Conservation (phyloP, 2,329 filamentous ascomycete species). For the Ascochyta clinopodiicola region DNA sequence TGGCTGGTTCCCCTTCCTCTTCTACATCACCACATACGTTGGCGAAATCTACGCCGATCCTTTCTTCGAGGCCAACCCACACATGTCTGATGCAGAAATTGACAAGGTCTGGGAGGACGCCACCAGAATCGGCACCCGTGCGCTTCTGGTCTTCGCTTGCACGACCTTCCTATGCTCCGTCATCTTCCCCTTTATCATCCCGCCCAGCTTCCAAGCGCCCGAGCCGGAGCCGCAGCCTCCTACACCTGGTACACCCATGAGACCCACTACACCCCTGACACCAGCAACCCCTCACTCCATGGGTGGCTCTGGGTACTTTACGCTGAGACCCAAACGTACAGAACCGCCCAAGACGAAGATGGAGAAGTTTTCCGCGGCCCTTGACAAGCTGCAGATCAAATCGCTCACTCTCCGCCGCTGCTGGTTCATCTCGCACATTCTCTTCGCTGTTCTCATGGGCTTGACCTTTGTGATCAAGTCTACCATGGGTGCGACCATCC, state of each 20-base stretch:
- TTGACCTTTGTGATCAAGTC: conserved; percentile 79
- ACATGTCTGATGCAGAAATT: conserved; percentile 78
- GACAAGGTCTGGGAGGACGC: conserved; percentile 82
- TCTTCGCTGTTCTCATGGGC: conserved; percentile 83
- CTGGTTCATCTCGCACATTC: conserved; percentile 84
- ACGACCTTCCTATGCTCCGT: conserved; percentile 84
- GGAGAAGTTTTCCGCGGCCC: conserved; percentile 42
- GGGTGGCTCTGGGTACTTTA: conserved; percentile 44
- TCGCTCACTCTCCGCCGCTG: conserved; percentile 85
- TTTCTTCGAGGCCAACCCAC: conserved; percentile 75
- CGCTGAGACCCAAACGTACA: conserved; percentile 32
- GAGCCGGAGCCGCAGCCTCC: conserved; percentile 22
- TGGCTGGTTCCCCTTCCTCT: conserved; percentile 93
- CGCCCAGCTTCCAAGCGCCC: conserved; percentile 72
- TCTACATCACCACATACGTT: conserved; percentile 94
- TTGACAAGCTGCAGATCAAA: conserved; percentile 74
- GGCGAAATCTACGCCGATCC: conserved; percentile 92
- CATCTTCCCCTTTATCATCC: conserved; percentile 82
- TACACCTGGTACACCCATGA: conserved; percentile 45
- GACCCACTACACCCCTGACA: conserved; percentile 49
- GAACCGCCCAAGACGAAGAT: conserved; percentile 28
- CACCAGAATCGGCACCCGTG: conserved; percentile 87
- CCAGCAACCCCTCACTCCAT: conserved; percentile 42
- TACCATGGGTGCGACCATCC: conserved; percentile 73
- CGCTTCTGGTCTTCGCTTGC: conserved; percentile 85